Evolutionary conservation across 768 basidiomycete species (phyloP), one percentile per base, ranked within the genome.

Genomic region (Mycena leptocephala): DNA sequence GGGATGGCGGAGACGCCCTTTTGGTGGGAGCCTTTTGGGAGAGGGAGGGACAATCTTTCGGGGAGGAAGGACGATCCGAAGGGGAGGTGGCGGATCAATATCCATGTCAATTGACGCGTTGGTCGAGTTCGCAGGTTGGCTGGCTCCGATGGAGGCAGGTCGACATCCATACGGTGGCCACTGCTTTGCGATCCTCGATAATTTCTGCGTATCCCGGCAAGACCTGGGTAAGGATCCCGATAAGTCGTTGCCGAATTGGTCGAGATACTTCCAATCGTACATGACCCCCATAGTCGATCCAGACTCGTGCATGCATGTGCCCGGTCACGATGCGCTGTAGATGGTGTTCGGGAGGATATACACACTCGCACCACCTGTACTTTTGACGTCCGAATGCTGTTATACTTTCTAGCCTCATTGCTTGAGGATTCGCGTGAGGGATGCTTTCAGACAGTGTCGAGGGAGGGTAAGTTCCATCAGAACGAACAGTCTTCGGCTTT

Each of bases 231-330:
- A 70, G 33, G 11, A 58, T 18, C 39, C 41, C 28, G 33, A 70
- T 8, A 70, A 56, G 6, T 58, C 37, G 20, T 24, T 22, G 9
- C 68, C 55, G 28, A 58, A 20, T 11, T 2, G 7, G 2, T 20
- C 37, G n/a, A 70, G 18, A 18, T 58, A 59, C 24, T 70, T n/a
- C 68, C 68, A 70, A 39, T 59, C 68, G 24, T 39, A 13, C 68
- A 59, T 30, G 20, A 70, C 39, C 1, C 56, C 56, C 39, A 58
- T 22, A 70, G 35, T 9, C 39, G 28, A 26, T 59, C 56, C 9
- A 70, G 39, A 28, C 55, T 58, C 16, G 68, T 58, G 28, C 68
- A 70, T 13, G 28, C 55, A 43, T 70, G 68, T 8, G 68, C 68
- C 7, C 56, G 37, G 39, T 70, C 55, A 59, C 55, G 39, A 70